Percentiles rank a stretch among this genome's conserved stretches.
Evolutionary conservation across 2,329 filamentous ascomycete genomes (phyloP).

Genomic region (Leptographium procerum): DNA sequence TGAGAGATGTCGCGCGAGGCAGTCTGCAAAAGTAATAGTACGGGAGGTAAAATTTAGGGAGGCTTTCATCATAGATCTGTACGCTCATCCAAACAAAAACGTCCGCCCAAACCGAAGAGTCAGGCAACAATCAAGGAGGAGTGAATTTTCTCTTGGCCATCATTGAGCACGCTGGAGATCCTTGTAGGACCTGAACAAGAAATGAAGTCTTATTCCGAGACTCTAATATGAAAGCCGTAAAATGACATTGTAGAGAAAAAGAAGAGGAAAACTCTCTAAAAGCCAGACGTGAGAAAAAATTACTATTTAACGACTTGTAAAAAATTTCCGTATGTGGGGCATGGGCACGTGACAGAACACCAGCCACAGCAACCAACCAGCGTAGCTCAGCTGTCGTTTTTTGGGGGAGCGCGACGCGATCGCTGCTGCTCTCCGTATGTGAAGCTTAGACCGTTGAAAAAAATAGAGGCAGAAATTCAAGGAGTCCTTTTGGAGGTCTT

Average conservation of each 20-base stretch:
- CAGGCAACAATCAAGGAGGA: constrained; percentile 62
- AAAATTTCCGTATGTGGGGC: background rate
- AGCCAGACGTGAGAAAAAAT: constrained; percentile 12
- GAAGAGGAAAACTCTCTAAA: constrained; percentile 26
- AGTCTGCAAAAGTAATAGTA: background rate
- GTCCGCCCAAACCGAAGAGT: constrained; percentile 29
- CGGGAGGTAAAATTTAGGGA: background rate
- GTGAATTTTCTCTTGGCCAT: constrained; percentile 77
- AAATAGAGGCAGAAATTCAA: constrained; percentile 1
- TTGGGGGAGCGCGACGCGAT: constrained; percentile 2
- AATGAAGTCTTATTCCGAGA: constrained; percentile 94
- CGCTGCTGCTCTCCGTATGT: background rate
- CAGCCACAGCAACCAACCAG: background rate
- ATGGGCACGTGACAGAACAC: background rate
- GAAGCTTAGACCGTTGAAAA: background rate
- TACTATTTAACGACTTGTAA: constrained; percentile 4
- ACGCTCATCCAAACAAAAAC: constrained; percentile 24
- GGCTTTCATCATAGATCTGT: constrained; percentile 19
- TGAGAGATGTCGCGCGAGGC: background rate
- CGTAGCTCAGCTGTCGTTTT: background rate
- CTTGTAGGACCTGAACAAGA: constrained; percentile 76
- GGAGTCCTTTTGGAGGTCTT: background rate
- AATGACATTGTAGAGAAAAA: constrained; percentile 57
- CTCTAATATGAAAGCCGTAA: constrained; percentile 90
- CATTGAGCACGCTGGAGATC: constrained; percentile 93